These are phyloP conservation scores for Metschnikowia cerradonensis DNA, from an alignment of 805 yeast genomes.

Conservation along the genomic window DNA sequence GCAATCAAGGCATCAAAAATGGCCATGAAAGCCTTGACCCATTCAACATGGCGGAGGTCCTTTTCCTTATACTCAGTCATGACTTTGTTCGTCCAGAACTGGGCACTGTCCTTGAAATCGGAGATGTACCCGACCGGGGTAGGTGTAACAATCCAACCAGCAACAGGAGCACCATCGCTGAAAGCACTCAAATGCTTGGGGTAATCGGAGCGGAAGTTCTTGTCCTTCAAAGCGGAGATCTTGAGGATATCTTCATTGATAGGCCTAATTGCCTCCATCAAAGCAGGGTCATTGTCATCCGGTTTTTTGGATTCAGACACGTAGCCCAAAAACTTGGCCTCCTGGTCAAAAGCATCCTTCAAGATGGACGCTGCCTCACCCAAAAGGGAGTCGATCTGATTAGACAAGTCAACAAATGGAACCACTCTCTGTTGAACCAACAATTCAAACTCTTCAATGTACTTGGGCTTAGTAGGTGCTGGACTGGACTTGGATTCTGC, in stretches of 20 bases:
- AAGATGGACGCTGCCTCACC: conserved; percentile 51
- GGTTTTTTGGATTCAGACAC: conserved; percentile 66
- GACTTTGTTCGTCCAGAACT: conserved; percentile 90
- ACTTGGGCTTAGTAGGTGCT: conserved; percentile 33
- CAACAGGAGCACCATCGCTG: conserved; percentile 83
- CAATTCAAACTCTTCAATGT: conserved; percentile 50
- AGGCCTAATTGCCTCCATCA: conserved; percentile 60
- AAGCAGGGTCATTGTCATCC: conserved; percentile 48
- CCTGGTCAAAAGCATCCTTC: conserved; percentile 53
- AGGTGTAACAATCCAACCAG: conserved; percentile 83
- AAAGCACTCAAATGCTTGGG: conserved; percentile 75
- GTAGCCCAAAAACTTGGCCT: conserved; percentile 54
- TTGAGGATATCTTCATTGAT: conserved; percentile 56
- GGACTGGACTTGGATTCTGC: conserved; percentile 14
- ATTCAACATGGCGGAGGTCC: conserved; percentile 65
- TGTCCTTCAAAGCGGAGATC: conserved; percentile 66
- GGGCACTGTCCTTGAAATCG: conserved; percentile 86
- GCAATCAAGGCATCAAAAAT: conserved; percentile 66
- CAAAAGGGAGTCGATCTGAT: conserved; percentile 52
- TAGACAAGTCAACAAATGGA: conserved; percentile 57
- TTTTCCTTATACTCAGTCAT: conserved; percentile 77
- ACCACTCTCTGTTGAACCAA: conserved; percentile 50
- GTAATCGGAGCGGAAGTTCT: conserved; percentile 61
- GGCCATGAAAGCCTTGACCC: conserved; percentile 68
- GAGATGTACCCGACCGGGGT: conserved; percentile 74